A percentile compares a stretch with the other conserved stretches of the same genome.
Evolutionary conservation across 768 basidiomycete species (phyloP).

Genomic region (Strobilomyces confusus): DNA sequence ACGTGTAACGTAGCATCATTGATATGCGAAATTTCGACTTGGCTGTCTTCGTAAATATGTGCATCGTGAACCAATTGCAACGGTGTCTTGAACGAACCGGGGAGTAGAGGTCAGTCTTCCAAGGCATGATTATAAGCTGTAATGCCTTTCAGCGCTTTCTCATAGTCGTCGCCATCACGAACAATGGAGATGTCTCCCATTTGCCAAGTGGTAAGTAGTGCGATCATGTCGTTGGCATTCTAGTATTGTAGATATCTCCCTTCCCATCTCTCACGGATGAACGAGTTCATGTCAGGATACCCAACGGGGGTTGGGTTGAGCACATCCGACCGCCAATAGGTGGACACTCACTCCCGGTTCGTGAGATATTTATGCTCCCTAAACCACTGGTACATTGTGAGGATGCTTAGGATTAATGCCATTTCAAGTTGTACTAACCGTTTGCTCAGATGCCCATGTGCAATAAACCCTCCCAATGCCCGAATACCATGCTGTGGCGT

Average conservation of each 20-base stretch:
- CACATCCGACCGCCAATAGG: background rate
- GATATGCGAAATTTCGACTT: conserved; percentile 43
- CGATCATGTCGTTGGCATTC: conserved; percentile 56
- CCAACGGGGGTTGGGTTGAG: conserved; percentile 20
- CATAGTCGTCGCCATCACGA: conserved; percentile 42
- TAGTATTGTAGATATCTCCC: conserved; percentile 38
- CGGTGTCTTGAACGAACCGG: conserved; percentile 34
- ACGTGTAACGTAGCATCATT: conserved; percentile 43
- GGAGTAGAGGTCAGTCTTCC: conserved; percentile 59
- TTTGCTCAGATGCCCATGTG: conserved; percentile 59
- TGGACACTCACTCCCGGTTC: conserved; percentile 35
- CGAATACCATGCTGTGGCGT: conserved; percentile 48
- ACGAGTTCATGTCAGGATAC: conserved; percentile 46
- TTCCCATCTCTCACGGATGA: conserved; percentile 52
- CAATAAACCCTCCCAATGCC: conserved; percentile 58
- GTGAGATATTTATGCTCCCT: conserved; percentile 44
- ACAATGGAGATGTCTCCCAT: conserved; percentile 48
- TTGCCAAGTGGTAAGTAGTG: conserved; percentile 49
- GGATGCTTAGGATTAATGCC: background rate
- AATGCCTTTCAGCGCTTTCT: conserved; percentile 39
- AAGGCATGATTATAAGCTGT: conserved; percentile 58
- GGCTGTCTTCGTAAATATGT: too few relatives aligned
- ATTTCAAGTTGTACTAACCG: conserved; percentile 37
- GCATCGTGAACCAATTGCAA: too few relatives aligned
- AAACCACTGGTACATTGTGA: conserved; percentile 44